Conservation (phyloP, 1,139 yeast genomes). For the Kodamaea derodonti region DNA sequence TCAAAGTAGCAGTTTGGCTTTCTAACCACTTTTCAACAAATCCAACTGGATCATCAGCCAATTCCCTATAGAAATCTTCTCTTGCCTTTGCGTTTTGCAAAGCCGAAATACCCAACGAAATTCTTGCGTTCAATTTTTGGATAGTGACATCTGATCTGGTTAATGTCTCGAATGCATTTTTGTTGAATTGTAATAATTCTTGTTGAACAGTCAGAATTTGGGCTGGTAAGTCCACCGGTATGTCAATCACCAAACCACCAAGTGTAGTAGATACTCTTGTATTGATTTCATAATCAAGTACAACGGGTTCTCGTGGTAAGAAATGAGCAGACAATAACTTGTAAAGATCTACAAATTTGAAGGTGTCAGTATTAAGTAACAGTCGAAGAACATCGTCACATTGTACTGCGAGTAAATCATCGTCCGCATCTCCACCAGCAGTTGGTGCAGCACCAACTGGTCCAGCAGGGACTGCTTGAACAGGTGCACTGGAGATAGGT, state of each 20-base stretch:
- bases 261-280: slow-evolving; percentile 74
- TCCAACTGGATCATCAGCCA: slow-evolving; percentile 72
- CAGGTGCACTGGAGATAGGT: slow-evolving; percentile 28
- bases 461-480: slow-evolving; percentile 31
- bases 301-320: slow-evolving; percentile 77
- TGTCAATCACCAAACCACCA: slow-evolving; percentile 78
- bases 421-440: slow-evolving; percentile 18
- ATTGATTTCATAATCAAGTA: slow-evolving; percentile 67
- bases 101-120: slow-evolving; percentile 60
- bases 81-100: slow-evolving; percentile 54
- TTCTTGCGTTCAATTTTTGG: slow-evolving; percentile 54
- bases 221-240: slow-evolving; percentile 58
- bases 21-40: slow-evolving; percentile 72
- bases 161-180: slow-evolving; percentile 35
- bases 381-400: slow-evolving; percentile 65
- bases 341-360: slow-evolving; percentile 72
- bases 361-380: slow-evolving; percentile 49
- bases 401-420: slow-evolving; percentile 47
- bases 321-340: slow-evolving; percentile 58
- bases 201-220: slow-evolving; percentile 38
- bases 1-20: slow-evolving; percentile 71
- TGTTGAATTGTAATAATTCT: slow-evolving; percentile 38
- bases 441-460: slow-evolving; percentile 14
- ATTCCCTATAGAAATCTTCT: slow-evolving; percentile 61
- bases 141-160: slow-evolving; percentile 47